These are phyloP conservation scores for Monilinia fructicola DNA, from an alignment of 2,329 filamentous ascomycete species.

Conservation along the genomic window DNA sequence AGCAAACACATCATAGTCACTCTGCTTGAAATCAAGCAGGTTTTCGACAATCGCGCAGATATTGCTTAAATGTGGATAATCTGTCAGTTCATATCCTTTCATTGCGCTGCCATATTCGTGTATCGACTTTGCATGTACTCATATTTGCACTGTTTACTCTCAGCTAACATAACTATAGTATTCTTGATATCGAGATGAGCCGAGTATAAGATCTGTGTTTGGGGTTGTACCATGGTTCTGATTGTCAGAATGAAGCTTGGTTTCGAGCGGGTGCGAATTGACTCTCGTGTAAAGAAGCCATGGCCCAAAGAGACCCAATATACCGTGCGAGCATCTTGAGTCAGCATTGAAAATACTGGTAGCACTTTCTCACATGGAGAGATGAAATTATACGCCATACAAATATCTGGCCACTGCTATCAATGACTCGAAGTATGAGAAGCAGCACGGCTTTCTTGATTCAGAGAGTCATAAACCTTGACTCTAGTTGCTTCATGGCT, in stretches of 20 bases:
- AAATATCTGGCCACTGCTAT: neutral
- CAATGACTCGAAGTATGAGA: neutral
- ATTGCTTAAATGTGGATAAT: neutral
- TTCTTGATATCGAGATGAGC: neutral
- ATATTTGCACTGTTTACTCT: neutral
- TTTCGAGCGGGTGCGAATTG: neutral
- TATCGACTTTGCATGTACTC: neutral
- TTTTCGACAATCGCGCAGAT: neutral
- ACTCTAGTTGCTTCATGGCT: neutral
- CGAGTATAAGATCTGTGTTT: neutral
- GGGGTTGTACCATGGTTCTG: neutral
- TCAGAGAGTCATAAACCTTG: neutral
- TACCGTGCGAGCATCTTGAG: neutral
- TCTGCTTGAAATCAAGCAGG: neutral
- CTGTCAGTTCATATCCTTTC: neutral
- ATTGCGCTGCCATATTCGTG: neutral
- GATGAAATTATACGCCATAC: neutral
- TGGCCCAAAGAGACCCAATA: neutral
- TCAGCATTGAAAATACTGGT: neutral
- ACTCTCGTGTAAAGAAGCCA: neutral
- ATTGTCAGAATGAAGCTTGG: too few species aligned
- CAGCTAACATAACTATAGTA: neutral
- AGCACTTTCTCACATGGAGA: neutral
- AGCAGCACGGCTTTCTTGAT: neutral
- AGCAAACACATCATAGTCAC: neutral